Base-by-base conservation (phyloP, 768 basidiomycete genomes). In the Naganishia antarctica region DNA sequence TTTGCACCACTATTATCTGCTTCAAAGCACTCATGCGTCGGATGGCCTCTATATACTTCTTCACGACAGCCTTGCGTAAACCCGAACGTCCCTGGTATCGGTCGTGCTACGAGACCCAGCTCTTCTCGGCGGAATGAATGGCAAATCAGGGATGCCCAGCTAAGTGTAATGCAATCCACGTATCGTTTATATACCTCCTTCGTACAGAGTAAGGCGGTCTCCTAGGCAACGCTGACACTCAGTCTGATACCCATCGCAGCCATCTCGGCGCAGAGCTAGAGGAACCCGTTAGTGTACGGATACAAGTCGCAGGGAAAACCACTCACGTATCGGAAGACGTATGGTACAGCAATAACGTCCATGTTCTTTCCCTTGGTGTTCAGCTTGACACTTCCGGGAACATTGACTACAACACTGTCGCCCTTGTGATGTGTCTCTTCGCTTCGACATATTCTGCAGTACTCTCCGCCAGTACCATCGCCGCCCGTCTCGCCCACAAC, bases 201-300 rank as follows among this genome's bases (percentile, higher is more conserved):
- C n/a, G n/a, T n/a, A n/a, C n/a, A n/a, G n/a, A n/a, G n/a, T n/a
- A n/a, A n/a, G n/a, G n/a, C n/a, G n/a, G n/a, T n/a, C n/a, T n/a
- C n/a, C 62, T 70, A 89, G 57, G 77, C 83, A 59, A 93, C 84
- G 73, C 89, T 86, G 51, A 98, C 78, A 50, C 90, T 89, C 57
- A 98, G 83, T 37, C 88, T 85, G 71, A 99, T 97, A 48, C 96
- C 94, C 94, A 98, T 98, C 18, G 90, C 88, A n/a, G 93, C 93
- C 70, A 99, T 80, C 80, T 99, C 96, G 2, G 93, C 77, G 50
- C 76, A 77, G 23, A 79, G 70, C 69, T 74, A 57, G 3, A 31
- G 34, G 29, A 29, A 28, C 8, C 28, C 47, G 43, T 16, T 26
- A 71, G 50, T 34, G 26, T 45, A 41, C 29, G 26, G 29, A 60